These are phyloP conservation scores for Penicillium taxi DNA, from an alignment of 495 filamentous ascomycete species.

Conservation along the genomic window DNA sequence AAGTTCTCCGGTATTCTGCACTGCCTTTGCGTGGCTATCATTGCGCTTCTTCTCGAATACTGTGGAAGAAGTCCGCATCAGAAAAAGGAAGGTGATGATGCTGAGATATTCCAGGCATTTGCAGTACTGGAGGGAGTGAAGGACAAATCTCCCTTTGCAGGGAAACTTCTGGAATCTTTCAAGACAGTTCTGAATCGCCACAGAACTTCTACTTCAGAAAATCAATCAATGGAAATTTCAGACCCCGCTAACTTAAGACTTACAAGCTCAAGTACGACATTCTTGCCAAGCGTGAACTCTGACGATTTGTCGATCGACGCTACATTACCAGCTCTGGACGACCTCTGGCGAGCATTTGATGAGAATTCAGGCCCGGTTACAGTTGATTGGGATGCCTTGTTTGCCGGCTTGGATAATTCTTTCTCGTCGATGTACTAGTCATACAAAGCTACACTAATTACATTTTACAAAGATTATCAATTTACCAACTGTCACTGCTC, in stretches of 20 bases:
- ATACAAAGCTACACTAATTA: no score
- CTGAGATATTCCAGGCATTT: slow-evolving; percentile 27
- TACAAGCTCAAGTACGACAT: not conserved
- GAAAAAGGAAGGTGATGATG: slow-evolving; percentile 11
- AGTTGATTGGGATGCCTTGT: slow-evolving; percentile 19
- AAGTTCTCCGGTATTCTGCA: slow-evolving; percentile 23
- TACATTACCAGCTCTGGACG: slow-evolving; percentile 11
- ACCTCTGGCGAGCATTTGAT: slow-evolving; percentile 19
- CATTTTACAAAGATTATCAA: no score
- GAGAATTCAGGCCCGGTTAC: slow-evolving; percentile 8
- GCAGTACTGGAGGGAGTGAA: slow-evolving; percentile 28
- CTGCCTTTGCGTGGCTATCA: slow-evolving; percentile 30
- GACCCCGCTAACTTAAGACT: not conserved
- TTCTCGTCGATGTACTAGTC: no score
- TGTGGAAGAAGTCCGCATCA: slow-evolving; percentile 15
- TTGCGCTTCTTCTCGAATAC: slow-evolving; percentile 30
- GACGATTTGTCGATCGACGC: slow-evolving; percentile 2
- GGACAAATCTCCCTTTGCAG: slow-evolving; percentile 24
- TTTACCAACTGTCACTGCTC: no score
- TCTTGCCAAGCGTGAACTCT: not conserved
- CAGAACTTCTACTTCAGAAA: slow-evolving; percentile 9
- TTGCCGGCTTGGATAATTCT: slow-evolving; percentile 16
- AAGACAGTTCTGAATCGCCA: slow-evolving; percentile 25
- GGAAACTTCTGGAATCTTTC: slow-evolving; percentile 25
- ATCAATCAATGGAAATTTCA: not conserved